Percentiles rank a stretch among this genome's conserved stretches.
phyloP scores from a whole-genome alignment of 2,329 filamentous ascomycete genomes.

The Ceratocystis destructans region DNA sequence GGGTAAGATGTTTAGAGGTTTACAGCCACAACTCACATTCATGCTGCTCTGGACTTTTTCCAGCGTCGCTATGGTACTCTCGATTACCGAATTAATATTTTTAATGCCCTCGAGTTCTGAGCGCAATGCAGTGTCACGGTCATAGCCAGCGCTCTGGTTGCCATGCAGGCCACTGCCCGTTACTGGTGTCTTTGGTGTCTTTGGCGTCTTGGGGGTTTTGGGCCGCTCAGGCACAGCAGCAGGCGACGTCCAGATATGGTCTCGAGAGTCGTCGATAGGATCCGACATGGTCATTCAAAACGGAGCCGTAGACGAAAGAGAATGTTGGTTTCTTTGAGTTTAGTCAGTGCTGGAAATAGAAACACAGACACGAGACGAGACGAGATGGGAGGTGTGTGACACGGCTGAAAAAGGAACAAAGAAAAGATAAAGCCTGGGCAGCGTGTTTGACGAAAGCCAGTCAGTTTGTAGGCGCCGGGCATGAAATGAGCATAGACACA shows the following conservation, averaged over 20 bases:
- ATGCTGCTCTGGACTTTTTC: slow-evolving; percentile 64
- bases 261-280: slow-evolving; percentile 34
- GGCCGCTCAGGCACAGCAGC: slow-evolving; percentile 26
- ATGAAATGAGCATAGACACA: not conserved
- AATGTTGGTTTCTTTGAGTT: too few species aligned
- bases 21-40: slow-evolving; percentile 38
- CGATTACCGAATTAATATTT: slow-evolving; percentile 77
- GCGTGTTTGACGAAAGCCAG: not conserved
- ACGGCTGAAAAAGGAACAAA: not conserved
- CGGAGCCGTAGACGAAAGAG: too few species aligned
- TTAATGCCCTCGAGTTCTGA: slow-evolving; percentile 71
- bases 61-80: slow-evolving; percentile 58
- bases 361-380: not conserved
- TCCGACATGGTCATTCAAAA: slow-evolving; percentile 29
- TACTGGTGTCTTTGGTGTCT: slow-evolving; percentile 35
- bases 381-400: not conserved
- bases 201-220: slow-evolving; percentile 36
- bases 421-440: too few species aligned
- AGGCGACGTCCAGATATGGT: slow-evolving; percentile 34
- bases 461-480: not conserved
- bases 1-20: not conserved
- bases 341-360: not conserved
- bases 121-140: slow-evolving; percentile 53
- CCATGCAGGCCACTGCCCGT: slow-evolving; percentile 23
- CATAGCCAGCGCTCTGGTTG: slow-evolving; percentile 29